A percentile compares a stretch with the other conserved stretches of the same genome.
These are phyloP conservation scores for Aurantiochytrium sp. DNA, from an alignment of 108 stramenopile genomes.

Conservation along the genomic window DNA sequence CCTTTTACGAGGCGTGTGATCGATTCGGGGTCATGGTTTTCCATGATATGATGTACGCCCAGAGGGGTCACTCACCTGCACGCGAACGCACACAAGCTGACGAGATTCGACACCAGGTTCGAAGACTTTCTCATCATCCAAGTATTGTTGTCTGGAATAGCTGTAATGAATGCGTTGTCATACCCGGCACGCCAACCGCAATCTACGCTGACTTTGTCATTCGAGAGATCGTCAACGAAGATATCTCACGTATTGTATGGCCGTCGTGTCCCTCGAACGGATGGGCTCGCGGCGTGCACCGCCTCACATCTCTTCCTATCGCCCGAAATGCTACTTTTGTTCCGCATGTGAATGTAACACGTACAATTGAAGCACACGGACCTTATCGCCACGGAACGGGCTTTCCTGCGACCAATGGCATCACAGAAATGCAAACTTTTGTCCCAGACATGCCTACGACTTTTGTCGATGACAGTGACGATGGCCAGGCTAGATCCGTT, in stretches of 20 bases:
- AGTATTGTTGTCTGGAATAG: slow-evolving; percentile 55
- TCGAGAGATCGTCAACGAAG: slow-evolving; percentile 42
- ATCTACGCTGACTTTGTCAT: slow-evolving; percentile 49
- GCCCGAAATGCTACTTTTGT: background rate
- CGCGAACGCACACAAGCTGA: slow-evolving; percentile 21
- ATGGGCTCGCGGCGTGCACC: slow-evolving; percentile 45
- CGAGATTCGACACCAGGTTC: slow-evolving; percentile 46
- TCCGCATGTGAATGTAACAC: background rate
- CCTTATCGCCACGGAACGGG: slow-evolving; percentile 39
- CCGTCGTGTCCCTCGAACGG: slow-evolving; percentile 53
- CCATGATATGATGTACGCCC: slow-evolving; percentile 47
- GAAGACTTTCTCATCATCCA: slow-evolving; percentile 42
- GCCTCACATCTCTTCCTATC: slow-evolving; percentile 31
- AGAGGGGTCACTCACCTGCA: slow-evolving; percentile 37
- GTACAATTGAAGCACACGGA: slow-evolving; percentile 45
- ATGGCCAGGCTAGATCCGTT: background rate
- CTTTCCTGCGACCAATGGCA: slow-evolving; percentile 49
- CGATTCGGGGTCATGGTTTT: slow-evolving; percentile 15
- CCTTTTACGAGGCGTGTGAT: slow-evolving; percentile 27
- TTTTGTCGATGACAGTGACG: background rate
- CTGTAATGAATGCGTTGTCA: slow-evolving; percentile 53
- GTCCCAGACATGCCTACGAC: background rate
- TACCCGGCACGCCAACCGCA: slow-evolving; percentile 26
- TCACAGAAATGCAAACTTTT: slow-evolving; percentile 4
- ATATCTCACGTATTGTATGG: slow-evolving; percentile 48